A percentile compares a stretch with the other conserved stretches of the same genome.
Evolutionary conservation across 495 filamentous ascomycete species (phyloP).

Genomic region (Penicillium desertorum): DNA sequence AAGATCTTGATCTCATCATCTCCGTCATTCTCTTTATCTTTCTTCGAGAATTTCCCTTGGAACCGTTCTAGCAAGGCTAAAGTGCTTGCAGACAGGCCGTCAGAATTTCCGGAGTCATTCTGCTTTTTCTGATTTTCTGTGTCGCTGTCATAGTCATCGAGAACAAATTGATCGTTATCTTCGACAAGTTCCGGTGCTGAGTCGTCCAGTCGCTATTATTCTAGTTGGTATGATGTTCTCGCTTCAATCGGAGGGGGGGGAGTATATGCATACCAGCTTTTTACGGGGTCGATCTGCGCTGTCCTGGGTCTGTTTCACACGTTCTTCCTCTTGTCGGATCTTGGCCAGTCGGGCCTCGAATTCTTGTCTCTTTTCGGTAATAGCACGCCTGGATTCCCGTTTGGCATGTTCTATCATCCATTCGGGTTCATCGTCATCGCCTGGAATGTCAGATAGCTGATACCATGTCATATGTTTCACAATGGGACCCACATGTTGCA

Average conservation of each 20-base stretch:
- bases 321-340: conserved; percentile 67
- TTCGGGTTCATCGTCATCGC: conserved; percentile 73
- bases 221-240: neutral
- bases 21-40: conserved; percentile 49
- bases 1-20: conserved; percentile 73
- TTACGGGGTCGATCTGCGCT: conserved; percentile 48
- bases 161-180: conserved; percentile 67
- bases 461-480: neutral
- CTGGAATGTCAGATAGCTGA: conserved; percentile 20
- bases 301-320: conserved; percentile 50
- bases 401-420: conserved; percentile 83
- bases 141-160: conserved; percentile 80
- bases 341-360: conserved; percentile 68
- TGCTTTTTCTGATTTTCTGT: conserved; percentile 39
- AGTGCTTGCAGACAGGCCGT: conserved; percentile 46
- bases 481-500: conserved; percentile 30
- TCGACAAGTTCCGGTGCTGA: conserved; percentile 37
- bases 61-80: conserved; percentile 43
- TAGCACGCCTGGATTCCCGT: conserved; percentile 63
- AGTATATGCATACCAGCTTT: conserved; percentile 45
- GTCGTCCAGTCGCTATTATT: conserved; percentile 35
- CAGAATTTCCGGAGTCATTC: conserved; percentile 25
- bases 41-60: conserved; percentile 41
- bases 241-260: neutral
- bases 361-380: conserved; percentile 64